A percentile compares a stretch with the other conserved stretches of the same genome.
Evolutionary conservation across 176 grass and related monocot species (phyloP).

Genomic region (Neostapfia colusana): DNA sequence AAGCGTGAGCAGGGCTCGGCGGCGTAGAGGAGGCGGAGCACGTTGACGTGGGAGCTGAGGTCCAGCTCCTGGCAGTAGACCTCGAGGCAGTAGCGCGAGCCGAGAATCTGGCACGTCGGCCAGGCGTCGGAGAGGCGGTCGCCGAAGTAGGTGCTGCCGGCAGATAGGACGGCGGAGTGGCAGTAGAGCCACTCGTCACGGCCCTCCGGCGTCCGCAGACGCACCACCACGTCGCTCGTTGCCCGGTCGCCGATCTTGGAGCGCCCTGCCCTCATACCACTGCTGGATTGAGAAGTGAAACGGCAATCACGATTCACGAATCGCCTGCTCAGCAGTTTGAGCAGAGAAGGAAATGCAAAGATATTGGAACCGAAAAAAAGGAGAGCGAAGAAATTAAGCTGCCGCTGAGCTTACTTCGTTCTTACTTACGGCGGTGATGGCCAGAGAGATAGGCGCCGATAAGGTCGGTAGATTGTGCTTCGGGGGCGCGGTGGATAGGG

Average conservation of each 20-base stretch:
- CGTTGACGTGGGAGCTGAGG: conserved; percentile 69
- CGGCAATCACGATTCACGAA: neutral
- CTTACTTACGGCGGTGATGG: neutral
- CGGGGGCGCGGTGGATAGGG: neutral
- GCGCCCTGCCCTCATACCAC: conserved; percentile 21
- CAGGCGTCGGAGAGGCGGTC: conserved; percentile 85
- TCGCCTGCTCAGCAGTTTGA: neutral
- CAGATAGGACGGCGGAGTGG: conserved; percentile 63
- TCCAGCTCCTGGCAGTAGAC: conserved; percentile 67
- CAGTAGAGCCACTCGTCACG: conserved; percentile 93
- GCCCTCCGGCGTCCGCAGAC: conserved; percentile 75
- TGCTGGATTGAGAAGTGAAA: conserved; percentile 23
- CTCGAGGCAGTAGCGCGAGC: conserved; percentile 78
- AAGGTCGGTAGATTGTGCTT: neutral
- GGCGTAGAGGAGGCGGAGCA: conserved; percentile 72
- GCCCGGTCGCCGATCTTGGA: conserved; percentile 61
- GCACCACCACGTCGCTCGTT: conserved; percentile 91
- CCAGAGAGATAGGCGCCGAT: neutral
- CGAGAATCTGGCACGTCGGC: conserved; percentile 95
- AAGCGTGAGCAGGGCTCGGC: conserved; percentile 62
- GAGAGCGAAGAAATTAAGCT: neutral
- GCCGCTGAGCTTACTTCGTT: neutral
- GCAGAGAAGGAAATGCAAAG: neutral
- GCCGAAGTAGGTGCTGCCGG: conserved; percentile 78
- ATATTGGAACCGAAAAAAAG: neutral